Evolutionary conservation across 2,329 filamentous ascomycete genomes (phyloP).

Genomic region (Pseudocercospora fijiensis): DNA sequence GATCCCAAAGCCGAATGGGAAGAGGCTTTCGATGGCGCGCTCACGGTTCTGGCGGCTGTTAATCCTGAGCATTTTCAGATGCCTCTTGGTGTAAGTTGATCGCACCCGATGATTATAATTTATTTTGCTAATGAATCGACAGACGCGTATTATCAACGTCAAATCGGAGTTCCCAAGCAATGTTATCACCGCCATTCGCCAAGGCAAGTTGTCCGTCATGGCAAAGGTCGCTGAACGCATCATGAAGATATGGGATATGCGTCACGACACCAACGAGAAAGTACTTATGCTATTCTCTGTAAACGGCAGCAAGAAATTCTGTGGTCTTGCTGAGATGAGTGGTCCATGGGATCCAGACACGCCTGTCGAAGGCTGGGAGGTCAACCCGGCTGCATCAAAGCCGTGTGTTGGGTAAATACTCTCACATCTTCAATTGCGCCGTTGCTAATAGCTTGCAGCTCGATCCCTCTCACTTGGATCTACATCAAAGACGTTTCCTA

Average conservation of each 20-base stretch:
- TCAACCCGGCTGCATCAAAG: conserved; percentile 12
- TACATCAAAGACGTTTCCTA: conserved; percentile 36
- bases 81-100: conserved; percentile 28
- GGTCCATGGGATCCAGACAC: conserved; percentile 26
- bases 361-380: conserved; percentile 27
- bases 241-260: conserved; percentile 28
- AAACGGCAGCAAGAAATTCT: conserved; percentile 33
- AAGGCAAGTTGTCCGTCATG: conserved; percentile 27
- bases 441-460: conserved; percentile 24
- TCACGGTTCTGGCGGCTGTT: conserved; percentile 23
- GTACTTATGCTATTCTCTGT: conserved; percentile 35
- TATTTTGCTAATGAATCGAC: conserved; percentile 16
- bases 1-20: conserved; percentile 23
- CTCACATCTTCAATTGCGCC: conserved; percentile 10
- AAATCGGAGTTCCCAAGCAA: conserved; percentile 33
- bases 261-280: conserved; percentile 24
- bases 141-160: conserved; percentile 36
- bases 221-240: conserved; percentile 32
- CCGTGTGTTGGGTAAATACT: conserved; percentile 19
- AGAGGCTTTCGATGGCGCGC: conserved; percentile 27
- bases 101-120: not conserved
- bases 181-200: conserved; percentile 26
- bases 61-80: conserved; percentile 34
- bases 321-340: conserved; percentile 35
- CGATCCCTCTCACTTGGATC: conserved; percentile 32